These are phyloP conservation scores for Isabelozyma gotoi DNA, from an alignment of 805 yeast species.

Conservation along the genomic window DNA sequence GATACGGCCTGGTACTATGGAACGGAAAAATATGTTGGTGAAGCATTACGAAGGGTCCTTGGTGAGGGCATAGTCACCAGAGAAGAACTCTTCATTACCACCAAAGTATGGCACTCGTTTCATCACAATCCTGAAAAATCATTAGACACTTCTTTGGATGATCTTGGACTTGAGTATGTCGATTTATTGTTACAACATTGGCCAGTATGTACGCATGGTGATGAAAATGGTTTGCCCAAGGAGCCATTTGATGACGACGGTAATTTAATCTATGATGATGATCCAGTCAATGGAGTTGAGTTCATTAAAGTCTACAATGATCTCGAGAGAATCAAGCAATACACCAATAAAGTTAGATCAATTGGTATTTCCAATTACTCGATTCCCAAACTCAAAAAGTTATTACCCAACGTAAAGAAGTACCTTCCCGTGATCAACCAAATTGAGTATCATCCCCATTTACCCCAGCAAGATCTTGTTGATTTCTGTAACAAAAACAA, in stretches of 20 bases:
- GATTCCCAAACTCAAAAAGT: slow-evolving; percentile 22
- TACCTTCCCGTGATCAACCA: slow-evolving; percentile 32
- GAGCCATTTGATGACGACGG: slow-evolving; percentile 39
- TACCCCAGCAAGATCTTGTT: slow-evolving; percentile 41
- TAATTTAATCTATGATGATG: slow-evolving; percentile 30
- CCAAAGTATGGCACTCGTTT: slow-evolving; percentile 45
- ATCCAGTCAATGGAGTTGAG: slow-evolving; percentile 30
- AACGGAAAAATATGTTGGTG: slow-evolving; percentile 43
- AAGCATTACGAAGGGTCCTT: slow-evolving; percentile 47
- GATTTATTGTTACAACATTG: slow-evolving; percentile 50
- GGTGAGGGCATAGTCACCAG: slow-evolving; percentile 49
- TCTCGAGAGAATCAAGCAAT: slow-evolving; percentile 26
- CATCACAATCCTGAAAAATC: slow-evolving; percentile 42
- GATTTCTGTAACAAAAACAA: slow-evolving; percentile 35
- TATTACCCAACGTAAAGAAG: slow-evolving; percentile 22
- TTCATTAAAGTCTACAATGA: slow-evolving; percentile 29
- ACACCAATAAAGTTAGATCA: slow-evolving; percentile 30
- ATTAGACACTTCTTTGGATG: slow-evolving; percentile 36
- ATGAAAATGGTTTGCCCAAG: slow-evolving; percentile 37
- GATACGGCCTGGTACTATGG: slow-evolving; percentile 56
- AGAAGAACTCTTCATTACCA: slow-evolving; percentile 41
- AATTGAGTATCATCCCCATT: slow-evolving; percentile 35
- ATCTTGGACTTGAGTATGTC: slow-evolving; percentile 45
- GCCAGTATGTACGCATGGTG: slow-evolving; percentile 46
- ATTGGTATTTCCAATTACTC: slow-evolving; percentile 39